A percentile compares a stretch with the other conserved stretches of the same genome.
Evolutionary conservation across 2,329 filamentous ascomycete species (phyloP).

Genomic region (Plenodomus tracheiphilus): DNA sequence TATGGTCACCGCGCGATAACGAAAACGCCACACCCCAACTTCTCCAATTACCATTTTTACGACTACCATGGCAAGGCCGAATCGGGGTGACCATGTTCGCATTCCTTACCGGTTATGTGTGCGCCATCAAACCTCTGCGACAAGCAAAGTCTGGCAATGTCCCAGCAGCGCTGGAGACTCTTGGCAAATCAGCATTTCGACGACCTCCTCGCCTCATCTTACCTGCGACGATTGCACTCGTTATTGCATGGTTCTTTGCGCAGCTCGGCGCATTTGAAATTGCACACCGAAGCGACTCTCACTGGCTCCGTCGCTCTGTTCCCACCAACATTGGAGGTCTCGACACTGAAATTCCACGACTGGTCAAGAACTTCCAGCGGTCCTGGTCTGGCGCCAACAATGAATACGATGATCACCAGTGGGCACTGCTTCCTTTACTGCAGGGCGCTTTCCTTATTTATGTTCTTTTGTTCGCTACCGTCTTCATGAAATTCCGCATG

Average conservation of each 20-base stretch:
- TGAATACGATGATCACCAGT: slow-evolving; percentile 59
- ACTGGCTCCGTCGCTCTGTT: slow-evolving; percentile 57
- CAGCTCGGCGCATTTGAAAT: slow-evolving; percentile 55
- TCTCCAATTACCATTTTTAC: slow-evolving; percentile 57
- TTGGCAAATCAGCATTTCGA: slow-evolving; percentile 59
- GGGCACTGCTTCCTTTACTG: slow-evolving; percentile 56
- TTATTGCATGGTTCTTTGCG: slow-evolving; percentile 55
- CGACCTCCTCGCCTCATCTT: slow-evolving; percentile 57
- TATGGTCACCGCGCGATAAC: slow-evolving; percentile 54
- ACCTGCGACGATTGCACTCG: slow-evolving; percentile 56
- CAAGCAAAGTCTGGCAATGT: slow-evolving; percentile 53
- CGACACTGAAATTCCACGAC: slow-evolving; percentile 49
- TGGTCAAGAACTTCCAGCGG: slow-evolving; percentile 52
- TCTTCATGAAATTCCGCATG: slow-evolving; percentile 54
- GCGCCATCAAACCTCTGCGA: slow-evolving; percentile 58
- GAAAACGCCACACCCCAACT: slow-evolving; percentile 49
- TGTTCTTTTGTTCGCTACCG: slow-evolving; percentile 52
- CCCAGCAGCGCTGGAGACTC: slow-evolving; percentile 50
- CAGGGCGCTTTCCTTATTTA: slow-evolving; percentile 57
- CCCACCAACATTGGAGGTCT: slow-evolving; percentile 50
- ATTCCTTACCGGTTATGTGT: slow-evolving; percentile 60
- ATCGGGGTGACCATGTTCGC: slow-evolving; percentile 61
- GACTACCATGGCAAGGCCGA: slow-evolving; percentile 59
- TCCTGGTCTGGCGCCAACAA: slow-evolving; percentile 58
- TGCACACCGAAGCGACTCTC: slow-evolving; percentile 53